These are phyloP conservation scores for Fusarium continuum DNA, from an alignment of 2,329 filamentous ascomycete species.

Conservation along the genomic window DNA sequence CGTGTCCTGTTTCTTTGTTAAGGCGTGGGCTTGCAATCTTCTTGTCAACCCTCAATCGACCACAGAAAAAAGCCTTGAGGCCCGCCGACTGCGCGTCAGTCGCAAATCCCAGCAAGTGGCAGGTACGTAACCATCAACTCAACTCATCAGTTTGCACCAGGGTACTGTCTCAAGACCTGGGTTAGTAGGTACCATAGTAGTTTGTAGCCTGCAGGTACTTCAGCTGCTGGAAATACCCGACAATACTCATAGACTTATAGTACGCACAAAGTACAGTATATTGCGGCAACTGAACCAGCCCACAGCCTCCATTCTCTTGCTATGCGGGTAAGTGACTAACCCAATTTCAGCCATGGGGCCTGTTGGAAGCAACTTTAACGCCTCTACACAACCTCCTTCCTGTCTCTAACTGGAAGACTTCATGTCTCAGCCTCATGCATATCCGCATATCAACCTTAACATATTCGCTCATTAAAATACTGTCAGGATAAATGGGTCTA, in stretches of 20 bases:
- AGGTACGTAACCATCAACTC: background rate
- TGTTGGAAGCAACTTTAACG: background rate
- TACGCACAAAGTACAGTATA: too few species aligned
- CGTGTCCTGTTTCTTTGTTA: background rate
- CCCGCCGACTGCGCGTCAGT: background rate
- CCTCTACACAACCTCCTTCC: background rate
- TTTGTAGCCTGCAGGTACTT: background rate
- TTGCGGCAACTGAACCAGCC: background rate
- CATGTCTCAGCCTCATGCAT: background rate
- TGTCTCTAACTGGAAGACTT: background rate
- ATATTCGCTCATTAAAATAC: too few species aligned
- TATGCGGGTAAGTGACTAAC: background rate
- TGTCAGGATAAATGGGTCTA: background rate
- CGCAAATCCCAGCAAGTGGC: background rate
- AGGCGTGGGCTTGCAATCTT: background rate
- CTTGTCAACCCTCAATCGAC: background rate
- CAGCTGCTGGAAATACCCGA: background rate
- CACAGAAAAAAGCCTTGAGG: slow-evolving; percentile 10
- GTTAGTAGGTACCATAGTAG: too few species aligned
- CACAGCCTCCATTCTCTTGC: background rate
- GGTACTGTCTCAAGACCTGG: background rate
- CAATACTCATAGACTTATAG: background rate
- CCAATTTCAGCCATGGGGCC: background rate
- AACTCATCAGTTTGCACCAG: background rate
- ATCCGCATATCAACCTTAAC: background rate